phyloP scores from a whole-genome alignment of 768 basidiomycete species.

The Tylopilus sp. region DNA sequence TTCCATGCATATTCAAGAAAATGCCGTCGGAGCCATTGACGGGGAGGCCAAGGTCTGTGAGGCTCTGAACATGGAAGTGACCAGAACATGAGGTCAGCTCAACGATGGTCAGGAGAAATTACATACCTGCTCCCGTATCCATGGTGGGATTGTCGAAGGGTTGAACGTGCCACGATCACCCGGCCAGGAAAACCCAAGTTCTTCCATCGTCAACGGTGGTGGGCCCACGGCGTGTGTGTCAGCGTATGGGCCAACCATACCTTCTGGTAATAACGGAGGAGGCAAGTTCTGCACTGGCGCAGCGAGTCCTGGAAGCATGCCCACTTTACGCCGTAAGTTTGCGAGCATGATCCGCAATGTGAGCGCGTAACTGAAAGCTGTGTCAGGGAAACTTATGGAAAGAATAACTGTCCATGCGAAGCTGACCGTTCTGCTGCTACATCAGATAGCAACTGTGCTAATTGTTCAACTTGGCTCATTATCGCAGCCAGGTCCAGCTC shows the following conservation, averaged over 20 bases:
- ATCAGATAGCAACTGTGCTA: constrained; percentile 86
- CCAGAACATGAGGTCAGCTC: background rate
- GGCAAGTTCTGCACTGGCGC: constrained; percentile 50
- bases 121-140: constrained; percentile 88
- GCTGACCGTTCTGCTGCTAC: constrained; percentile 86
- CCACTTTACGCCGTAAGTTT: constrained; percentile 85
- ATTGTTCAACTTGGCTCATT: constrained; percentile 82
- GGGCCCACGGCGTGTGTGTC: constrained; percentile 48
- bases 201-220: constrained; percentile 78
- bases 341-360: constrained; percentile 93
- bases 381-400: constrained; percentile 10
- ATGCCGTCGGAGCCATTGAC: constrained; percentile 88
- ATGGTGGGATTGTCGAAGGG: constrained; percentile 79
- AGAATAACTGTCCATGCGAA: background rate
- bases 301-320: constrained; percentile 49
- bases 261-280: constrained; percentile 52
- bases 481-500: constrained; percentile 78
- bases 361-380: constrained; percentile 67
- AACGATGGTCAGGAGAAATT: background rate
- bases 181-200: constrained; percentile 77
- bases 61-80: constrained; percentile 48
- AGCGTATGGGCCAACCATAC: constrained; percentile 55
- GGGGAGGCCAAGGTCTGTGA: constrained; percentile 89
- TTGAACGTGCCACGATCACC: constrained; percentile 63
- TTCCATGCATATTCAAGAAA: constrained; percentile 70